Conservation (phyloP, 805 yeast genomes). For the Candida boidinii region DNA sequence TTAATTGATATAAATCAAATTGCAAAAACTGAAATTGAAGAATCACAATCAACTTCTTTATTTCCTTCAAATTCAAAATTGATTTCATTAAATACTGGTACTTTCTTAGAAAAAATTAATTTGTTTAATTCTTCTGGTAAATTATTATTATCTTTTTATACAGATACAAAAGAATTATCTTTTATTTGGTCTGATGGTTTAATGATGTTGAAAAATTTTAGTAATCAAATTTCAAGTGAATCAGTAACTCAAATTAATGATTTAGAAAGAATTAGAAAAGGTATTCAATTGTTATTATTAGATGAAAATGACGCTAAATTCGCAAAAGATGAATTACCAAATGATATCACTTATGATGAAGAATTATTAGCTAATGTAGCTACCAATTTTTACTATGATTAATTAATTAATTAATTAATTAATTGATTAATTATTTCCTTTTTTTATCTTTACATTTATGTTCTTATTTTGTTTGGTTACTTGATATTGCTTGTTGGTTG, state of each 20-base stretch:
- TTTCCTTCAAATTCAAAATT: neutral
- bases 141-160: conserved; percentile 47
- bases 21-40: conserved; percentile 38
- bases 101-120: conserved; percentile 46
- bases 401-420: conserved; percentile 2
- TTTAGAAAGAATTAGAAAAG: conserved; percentile 35
- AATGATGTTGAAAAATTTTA: conserved; percentile 36
- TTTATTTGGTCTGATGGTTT: conserved; percentile 77
- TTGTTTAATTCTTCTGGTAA: conserved; percentile 34
- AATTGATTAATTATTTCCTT: too few relatives aligned
- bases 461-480: too few relatives aligned
- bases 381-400: conserved; percentile 10
- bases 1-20: conserved; percentile 46
- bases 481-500: too few relatives aligned
- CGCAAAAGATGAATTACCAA: neutral
- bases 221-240: conserved; percentile 30
- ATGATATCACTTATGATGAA: conserved; percentile 1
- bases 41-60: conserved; percentile 26
- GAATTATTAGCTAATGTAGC: conserved; percentile 6
- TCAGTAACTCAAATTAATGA: conserved; percentile 35
- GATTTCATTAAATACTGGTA: conserved; percentile 10
- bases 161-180: conserved; percentile 61
- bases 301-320: conserved; percentile 16
- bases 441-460: too few relatives aligned
- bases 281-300: conserved; percentile 39